Evolutionary conservation across 1,139 yeast species (phyloP).

Genomic region (Yamadazyma atmosphaerica): DNA sequence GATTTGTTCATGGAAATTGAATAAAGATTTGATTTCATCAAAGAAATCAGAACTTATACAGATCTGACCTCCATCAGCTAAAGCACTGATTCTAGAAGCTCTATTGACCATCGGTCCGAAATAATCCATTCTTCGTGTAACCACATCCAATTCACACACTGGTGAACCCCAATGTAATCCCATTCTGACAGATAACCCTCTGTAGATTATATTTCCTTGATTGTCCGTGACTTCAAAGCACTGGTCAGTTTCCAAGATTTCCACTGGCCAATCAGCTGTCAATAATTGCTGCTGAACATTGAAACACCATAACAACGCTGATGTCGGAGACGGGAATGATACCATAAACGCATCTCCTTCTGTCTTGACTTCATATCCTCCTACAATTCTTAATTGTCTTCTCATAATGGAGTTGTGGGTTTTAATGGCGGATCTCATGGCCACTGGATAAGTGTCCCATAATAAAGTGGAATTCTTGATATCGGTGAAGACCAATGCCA

Average conservation of each 20-base stretch:
- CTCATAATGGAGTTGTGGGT: slow-evolving; percentile 94
- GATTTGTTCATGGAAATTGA: slow-evolving; percentile 51
- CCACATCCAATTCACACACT: slow-evolving; percentile 91
- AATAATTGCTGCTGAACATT: slow-evolving; percentile 84
- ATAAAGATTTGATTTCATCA: slow-evolving; percentile 64
- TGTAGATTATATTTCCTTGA: slow-evolving; percentile 60
- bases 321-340: slow-evolving; percentile 91
- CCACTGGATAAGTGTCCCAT: slow-evolving; percentile 92
- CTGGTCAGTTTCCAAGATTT: slow-evolving; percentile 79
- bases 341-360: slow-evolving; percentile 99
- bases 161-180: slow-evolving; percentile 99
- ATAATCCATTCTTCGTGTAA: slow-evolving; percentile 96
- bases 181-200: slow-evolving; percentile 95
- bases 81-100: slow-evolving; percentile 89
- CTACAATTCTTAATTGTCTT: slow-evolving; percentile 85
- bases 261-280: slow-evolving; percentile 93
- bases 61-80: slow-evolving; percentile 98
- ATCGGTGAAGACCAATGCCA: slow-evolving; percentile 96
- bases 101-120: slow-evolving; percentile 98
- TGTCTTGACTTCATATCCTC: slow-evolving; percentile 97
- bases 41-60: slow-evolving; percentile 81
- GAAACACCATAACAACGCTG: slow-evolving; percentile 93
- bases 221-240: slow-evolving; percentile 82
- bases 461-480: slow-evolving; percentile 89
- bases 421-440: slow-evolving; percentile 96